A percentile compares a stretch with the other conserved stretches of the same genome.
These are phyloP conservation scores for Tulasnella sp. DNA, from an alignment of 768 basidiomycete genomes.

Conservation along the genomic window DNA sequence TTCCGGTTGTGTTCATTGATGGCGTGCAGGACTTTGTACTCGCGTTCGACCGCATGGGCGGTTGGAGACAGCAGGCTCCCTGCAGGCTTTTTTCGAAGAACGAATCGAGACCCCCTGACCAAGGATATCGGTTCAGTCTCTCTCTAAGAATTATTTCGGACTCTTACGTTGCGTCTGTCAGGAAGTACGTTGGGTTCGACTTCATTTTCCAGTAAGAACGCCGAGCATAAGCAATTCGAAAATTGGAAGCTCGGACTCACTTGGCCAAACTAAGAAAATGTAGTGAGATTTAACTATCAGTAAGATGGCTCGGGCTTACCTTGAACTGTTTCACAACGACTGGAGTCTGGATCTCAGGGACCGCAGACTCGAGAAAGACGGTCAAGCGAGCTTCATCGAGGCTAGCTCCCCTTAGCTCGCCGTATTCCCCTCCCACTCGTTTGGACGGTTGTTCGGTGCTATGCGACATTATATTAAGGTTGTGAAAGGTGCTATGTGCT, in stretches of 20 bases:
- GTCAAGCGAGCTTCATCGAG: constrained; percentile 70
- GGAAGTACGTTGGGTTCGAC: constrained; percentile 97
- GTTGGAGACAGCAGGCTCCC: constrained; percentile 86
- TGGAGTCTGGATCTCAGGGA: constrained; percentile 61
- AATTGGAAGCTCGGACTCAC: constrained; percentile 49
- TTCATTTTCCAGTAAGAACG: constrained; percentile 42
- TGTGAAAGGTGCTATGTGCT: too few relatives aligned
- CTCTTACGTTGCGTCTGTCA: constrained; percentile 72
- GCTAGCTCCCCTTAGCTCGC: constrained; percentile 60
- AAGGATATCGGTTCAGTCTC: background rate
- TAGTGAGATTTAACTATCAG: constrained; percentile 16
- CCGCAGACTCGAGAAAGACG: constrained; percentile 61
- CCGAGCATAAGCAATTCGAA: background rate
- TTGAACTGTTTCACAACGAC: constrained; percentile 91
- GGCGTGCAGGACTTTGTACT: constrained; percentile 79
- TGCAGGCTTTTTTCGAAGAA: constrained; percentile 90
- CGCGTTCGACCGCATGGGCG: constrained; percentile 94
- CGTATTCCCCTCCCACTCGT: constrained; percentile 71
- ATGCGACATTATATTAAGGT: background rate
- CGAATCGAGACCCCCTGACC: constrained; percentile 63
- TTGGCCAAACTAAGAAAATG: constrained; percentile 73
- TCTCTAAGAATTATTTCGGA: constrained; percentile 22
- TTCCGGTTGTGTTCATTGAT: constrained; percentile 72
- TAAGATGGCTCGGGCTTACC: constrained; percentile 50
- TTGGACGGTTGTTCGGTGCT: background rate